Evolutionary conservation across 352 stramenopile genomes (phyloP), one percentile per base, ranked within the genome.

Genomic region (Pythium angustatum): DNA sequence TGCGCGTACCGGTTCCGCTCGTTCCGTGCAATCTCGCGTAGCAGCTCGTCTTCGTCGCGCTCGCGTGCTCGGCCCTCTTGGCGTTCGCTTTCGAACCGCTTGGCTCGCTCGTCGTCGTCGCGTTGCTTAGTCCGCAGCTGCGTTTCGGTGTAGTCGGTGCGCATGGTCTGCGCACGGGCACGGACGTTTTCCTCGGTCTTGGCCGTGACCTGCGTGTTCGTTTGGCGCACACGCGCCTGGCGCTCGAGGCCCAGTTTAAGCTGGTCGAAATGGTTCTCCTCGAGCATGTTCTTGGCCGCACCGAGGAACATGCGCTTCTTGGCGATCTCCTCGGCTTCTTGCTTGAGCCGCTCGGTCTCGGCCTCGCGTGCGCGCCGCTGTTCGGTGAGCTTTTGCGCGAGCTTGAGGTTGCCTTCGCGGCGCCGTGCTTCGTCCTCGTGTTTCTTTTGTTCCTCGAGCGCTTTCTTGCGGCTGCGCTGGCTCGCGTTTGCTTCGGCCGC

Each of bases 221-320:
- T 57, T 62, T 96, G 86, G 9, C 81, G 77, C 1, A 73, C 71
- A 11, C 70, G 64, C 0, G 78, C 84, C 36, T 85, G 76, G 6
- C 87, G 72, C 48, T 94, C 87, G 1, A 69, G 72, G 28, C 85
- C 83, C 12, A 73, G 62, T 57, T 80, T 69, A 27, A 85, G 77
- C 36, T 89, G 79, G 38, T 86, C 75, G 28, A 91, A 92, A 59
- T 91, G 83, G 38, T 81, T 90, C 60, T 91, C 83, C 50, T 96
- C 86, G 5, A 94, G 70, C 74, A 93, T 79, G 45, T 76, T 87
- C 69, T 94, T 94, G 21, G 88, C 88, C 0, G 88, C 88, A n/a
- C 86, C 88, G 8, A 96, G 77, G 62, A 96, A 96, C 75, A 88
- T 71, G 8, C 85, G 69, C 67, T 90, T 76, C n/a, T 90, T 93